A percentile compares a stretch with the other conserved stretches of the same genome.
Evolutionary conservation across 2,329 filamentous ascomycete species (phyloP).

Genomic region (Sporothrix humicola): DNA sequence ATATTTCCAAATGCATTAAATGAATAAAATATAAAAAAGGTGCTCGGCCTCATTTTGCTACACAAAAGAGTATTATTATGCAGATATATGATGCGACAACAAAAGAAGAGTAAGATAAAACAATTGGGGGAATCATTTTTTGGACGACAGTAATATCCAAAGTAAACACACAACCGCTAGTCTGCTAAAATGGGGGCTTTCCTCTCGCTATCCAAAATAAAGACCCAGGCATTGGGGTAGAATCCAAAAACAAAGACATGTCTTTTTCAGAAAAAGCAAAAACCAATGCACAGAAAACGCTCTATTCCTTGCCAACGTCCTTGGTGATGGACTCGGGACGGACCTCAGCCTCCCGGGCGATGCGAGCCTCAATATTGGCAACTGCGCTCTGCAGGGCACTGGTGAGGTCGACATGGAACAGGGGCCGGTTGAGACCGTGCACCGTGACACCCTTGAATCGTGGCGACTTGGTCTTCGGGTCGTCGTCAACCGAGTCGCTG

Average conservation of each 20-base stretch:
- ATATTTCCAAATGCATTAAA: slow-evolving; percentile 21
- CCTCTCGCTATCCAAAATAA: slow-evolving; percentile 21
- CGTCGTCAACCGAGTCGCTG: slow-evolving; percentile 43
- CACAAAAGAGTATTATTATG: neutral
- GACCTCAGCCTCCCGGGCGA: slow-evolving; percentile 42
- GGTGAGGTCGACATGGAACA: slow-evolving; percentile 93
- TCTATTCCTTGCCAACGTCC: slow-evolving; percentile 30
- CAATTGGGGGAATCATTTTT: slow-evolving; percentile 32
- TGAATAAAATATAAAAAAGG: slow-evolving; percentile 16
- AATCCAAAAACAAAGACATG: neutral
- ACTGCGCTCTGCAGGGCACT: slow-evolving; percentile 87
- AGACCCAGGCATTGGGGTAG: neutral
- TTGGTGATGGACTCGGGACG: slow-evolving; percentile 25
- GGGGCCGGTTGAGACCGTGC: slow-evolving; percentile 83
- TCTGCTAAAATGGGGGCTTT: slow-evolving; percentile 16
- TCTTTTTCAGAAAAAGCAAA: neutral
- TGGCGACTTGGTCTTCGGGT: slow-evolving; percentile 43
- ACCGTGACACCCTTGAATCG: slow-evolving; percentile 62
- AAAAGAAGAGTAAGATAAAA: slow-evolving; percentile 17
- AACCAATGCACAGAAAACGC: neutral
- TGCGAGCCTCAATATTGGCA: slow-evolving; percentile 70
- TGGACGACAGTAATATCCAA: slow-evolving; percentile 21
- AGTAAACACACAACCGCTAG: slow-evolving; percentile 21
- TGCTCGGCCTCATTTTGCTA: slow-evolving; percentile 13
- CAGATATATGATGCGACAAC: neutral